These are phyloP conservation scores for Lasiodiplodia citricola DNA, from an alignment of 2,329 filamentous ascomycete genomes.

Conservation along the genomic window DNA sequence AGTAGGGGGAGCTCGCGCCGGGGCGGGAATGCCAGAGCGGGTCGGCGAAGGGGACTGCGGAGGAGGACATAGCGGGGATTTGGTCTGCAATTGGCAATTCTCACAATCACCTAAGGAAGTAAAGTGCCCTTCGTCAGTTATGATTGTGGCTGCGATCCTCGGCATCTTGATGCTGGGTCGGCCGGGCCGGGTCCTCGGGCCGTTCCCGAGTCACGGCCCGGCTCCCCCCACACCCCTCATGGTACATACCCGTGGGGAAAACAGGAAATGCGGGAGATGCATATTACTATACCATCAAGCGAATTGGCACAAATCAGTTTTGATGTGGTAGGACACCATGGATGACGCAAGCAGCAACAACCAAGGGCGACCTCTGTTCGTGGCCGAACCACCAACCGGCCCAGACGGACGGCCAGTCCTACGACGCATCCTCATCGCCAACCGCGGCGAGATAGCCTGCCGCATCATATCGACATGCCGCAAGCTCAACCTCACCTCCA, in stretches of 20 bases:
- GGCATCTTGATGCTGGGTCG: too few species aligned
- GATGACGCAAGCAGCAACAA: not conserved
- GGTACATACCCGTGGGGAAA: too few species aligned
- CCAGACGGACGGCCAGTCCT: not conserved
- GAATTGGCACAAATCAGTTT: too few species aligned
- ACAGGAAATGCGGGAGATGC: too few species aligned
- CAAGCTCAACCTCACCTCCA: conserved; percentile 56
- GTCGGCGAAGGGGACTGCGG: not conserved
- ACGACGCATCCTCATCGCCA: conserved; percentile 57
- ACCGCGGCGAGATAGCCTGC: conserved; percentile 64
- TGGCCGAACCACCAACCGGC: not conserved
- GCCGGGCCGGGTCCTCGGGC: too few species aligned
- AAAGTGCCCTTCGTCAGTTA: too few species aligned
- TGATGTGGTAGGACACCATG: not conserved
- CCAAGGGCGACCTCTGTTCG: not conserved
- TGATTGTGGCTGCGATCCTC: too few species aligned
- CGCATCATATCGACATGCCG: conserved; percentile 58
- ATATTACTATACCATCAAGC: too few species aligned
- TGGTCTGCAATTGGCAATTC: not conserved
- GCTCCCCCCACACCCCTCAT: too few species aligned
- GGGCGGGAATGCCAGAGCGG: not conserved
- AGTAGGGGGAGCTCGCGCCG: not conserved
- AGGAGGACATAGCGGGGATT: not conserved
- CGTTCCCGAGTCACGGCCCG: too few species aligned
- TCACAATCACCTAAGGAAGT: too few species aligned